These are phyloP conservation scores for Tolypocladium paradoxum DNA, from an alignment of 2,329 filamentous ascomycete genomes.

Conservation along the genomic window DNA sequence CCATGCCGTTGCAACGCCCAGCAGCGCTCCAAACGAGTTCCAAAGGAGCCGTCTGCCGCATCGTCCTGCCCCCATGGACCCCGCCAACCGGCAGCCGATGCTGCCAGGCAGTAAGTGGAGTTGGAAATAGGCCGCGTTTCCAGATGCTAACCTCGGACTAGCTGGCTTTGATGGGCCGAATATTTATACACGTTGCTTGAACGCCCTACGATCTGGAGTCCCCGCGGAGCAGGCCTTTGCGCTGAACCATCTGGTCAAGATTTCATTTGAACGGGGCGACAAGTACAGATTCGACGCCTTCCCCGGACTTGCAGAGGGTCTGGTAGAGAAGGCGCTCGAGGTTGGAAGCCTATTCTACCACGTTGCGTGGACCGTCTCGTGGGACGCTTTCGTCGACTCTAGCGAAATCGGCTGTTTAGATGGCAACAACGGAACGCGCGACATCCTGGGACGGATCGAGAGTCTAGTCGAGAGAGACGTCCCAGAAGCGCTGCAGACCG, in stretches of 20 bases:
- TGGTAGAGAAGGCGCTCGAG: constrained; percentile 75
- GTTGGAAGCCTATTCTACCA: constrained; percentile 72
- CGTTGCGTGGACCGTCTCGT: constrained; percentile 70
- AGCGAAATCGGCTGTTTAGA: constrained; percentile 35
- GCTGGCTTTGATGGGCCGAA: constrained; percentile 66
- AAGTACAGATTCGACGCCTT: constrained; percentile 95
- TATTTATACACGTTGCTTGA: constrained; percentile 82
- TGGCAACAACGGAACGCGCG: constrained; percentile 38
- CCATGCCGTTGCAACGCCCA: constrained; percentile 64
- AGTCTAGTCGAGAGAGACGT: constrained; percentile 48
- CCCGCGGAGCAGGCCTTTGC: constrained; percentile 83
- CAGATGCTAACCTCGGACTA: constrained; percentile 11
- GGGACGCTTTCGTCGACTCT: constrained; percentile 43
- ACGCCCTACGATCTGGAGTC: constrained; percentile 71
- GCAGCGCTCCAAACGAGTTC: constrained; percentile 61
- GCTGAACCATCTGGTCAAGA: constrained; percentile 86
- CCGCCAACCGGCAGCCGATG: constrained; percentile 30
- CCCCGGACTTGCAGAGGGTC: constrained; percentile 73
- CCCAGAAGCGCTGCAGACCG: constrained; percentile 61
- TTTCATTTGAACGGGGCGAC: constrained; percentile 87
- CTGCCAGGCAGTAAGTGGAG: constrained; percentile 52
- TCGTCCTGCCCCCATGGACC: constrained; percentile 16
- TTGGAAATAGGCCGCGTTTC: background rate
- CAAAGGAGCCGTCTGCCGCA: constrained; percentile 31
- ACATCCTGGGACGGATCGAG: constrained; percentile 56